Conservation (phyloP, 1,284 basidiomycete species). For the Ganoderma leucocontextum region DNA sequence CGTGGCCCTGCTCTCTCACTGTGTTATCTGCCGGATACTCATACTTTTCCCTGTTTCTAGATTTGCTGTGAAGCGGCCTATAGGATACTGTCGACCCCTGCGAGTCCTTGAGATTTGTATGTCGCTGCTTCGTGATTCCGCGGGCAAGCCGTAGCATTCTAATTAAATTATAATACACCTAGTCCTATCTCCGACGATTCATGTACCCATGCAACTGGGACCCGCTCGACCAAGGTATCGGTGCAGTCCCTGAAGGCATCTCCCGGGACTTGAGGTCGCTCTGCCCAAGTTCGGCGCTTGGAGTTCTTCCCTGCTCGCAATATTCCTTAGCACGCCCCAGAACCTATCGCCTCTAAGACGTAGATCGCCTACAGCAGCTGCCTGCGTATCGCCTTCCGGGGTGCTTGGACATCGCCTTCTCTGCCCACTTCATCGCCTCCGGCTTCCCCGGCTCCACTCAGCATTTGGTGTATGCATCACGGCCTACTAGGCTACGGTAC, state of each 20-base stretch:
- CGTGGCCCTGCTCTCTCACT: background rate
- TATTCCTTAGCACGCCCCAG: background rate
- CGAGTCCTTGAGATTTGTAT: background rate
- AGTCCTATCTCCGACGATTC: constrained; percentile 3
- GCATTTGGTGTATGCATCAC: background rate
- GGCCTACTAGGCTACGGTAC: background rate
- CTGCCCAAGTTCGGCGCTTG: background rate
- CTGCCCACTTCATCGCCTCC: background rate
- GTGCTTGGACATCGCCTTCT: background rate
- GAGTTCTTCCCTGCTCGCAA: background rate
- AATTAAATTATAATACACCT: background rate
- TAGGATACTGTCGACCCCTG: background rate
- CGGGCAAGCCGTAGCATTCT: background rate
- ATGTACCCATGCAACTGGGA: background rate
- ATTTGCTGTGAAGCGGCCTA: background rate
- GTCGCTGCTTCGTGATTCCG: constrained; percentile 1
- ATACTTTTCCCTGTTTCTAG: background rate
- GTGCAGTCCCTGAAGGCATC: background rate
- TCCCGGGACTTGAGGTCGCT: background rate
- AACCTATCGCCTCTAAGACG: background rate
- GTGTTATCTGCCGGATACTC: background rate
- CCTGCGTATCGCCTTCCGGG: background rate
- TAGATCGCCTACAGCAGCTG: background rate
- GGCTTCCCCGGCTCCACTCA: background rate
- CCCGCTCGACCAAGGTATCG: background rate